These are phyloP conservation scores for Lipomyces sp. DNA, from an alignment of 805 yeast genomes.

Conservation along the genomic window DNA sequence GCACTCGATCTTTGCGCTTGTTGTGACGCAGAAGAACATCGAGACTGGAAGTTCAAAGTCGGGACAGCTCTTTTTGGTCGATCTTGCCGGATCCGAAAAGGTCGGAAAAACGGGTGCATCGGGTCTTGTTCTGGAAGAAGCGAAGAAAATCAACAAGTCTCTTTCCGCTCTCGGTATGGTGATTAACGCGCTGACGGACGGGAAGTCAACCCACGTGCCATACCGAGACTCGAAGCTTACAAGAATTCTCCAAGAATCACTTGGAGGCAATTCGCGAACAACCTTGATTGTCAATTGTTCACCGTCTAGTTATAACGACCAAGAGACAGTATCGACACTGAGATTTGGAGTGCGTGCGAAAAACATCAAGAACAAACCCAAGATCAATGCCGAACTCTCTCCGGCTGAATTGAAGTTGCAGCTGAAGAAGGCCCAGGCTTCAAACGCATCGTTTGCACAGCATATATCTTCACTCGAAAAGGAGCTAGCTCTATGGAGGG, in stretches of 20 bases:
- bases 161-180: constrained; percentile 76
- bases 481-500: constrained; percentile 43
- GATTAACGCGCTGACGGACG: constrained; percentile 72
- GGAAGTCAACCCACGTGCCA: constrained; percentile 61
- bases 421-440: constrained; percentile 40
- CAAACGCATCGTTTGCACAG: constrained; percentile 26
- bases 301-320: constrained; percentile 52
- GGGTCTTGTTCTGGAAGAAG: constrained; percentile 74
- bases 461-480: constrained; percentile 45
- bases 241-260: constrained; percentile 69
- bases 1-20: constrained; percentile 72
- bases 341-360: constrained; percentile 75
- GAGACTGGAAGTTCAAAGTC: constrained; percentile 56
- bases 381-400: constrained; percentile 58
- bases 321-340: constrained; percentile 67
- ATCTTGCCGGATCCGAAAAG: constrained; percentile 85
- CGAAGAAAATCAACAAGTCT: constrained; percentile 77
- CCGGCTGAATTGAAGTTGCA: constrained; percentile 46
- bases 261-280: constrained; percentile 81
- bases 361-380: constrained; percentile 60
- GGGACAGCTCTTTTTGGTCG: constrained; percentile 70
- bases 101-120: constrained; percentile 72
- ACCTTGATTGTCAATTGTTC: constrained; percentile 72
- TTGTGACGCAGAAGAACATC: constrained; percentile 57
- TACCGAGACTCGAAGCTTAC: constrained; percentile 78